Base-by-base conservation (phyloP, 306 rosid species). In the Cucurbita ficifolia region DNA sequence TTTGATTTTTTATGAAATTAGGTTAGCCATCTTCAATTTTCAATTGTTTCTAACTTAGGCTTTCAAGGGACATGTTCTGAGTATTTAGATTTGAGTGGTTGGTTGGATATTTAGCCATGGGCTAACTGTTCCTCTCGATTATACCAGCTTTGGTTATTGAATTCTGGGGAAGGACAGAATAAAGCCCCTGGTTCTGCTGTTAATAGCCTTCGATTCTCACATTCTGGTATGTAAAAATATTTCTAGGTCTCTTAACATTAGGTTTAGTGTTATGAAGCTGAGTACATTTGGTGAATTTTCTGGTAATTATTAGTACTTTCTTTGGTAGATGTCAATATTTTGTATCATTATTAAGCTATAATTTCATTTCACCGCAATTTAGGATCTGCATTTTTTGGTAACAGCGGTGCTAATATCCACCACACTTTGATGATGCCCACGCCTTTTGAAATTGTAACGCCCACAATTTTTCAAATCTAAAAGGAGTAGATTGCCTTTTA, bases 151-250 rank as follows among this genome's bases (percentile, higher is more conserved):
- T 94, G 98, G 98, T 75, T 83, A 6, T 63, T 94, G 59, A 83
- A 77, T 71, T 53, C 88, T 8, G 77, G 85, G 2, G 95, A 83
- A 22, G 6, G 81, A 21, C 82, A 65, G 82, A 88, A 89, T 79
- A 90, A 94, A 71, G 75, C 81, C 33, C 96, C 99, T 4, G 29
- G 86, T 76, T 80, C 99, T 8, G 95, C 99, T 4, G 92, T 94
- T 0, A 94, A 94, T 81, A 86, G 81, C 40, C 80, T 94, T 74
- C 96, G 97, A 6, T 94, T 94, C 84, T 84, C 95, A 43, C 80
- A 87, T 78, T 89, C 97, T 0, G 99, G 99, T 89, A 80, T 79
- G 76, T 70, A 36, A n/a, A 29, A 19, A 33, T 5, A 1, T 46
- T 6, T 46, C 73, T 45, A 1, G 36, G 21, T 68, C 13, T 1